phyloP scores from a whole-genome alignment of 148 eudicot species.

The Tetragonia tetragonoides region DNA sequence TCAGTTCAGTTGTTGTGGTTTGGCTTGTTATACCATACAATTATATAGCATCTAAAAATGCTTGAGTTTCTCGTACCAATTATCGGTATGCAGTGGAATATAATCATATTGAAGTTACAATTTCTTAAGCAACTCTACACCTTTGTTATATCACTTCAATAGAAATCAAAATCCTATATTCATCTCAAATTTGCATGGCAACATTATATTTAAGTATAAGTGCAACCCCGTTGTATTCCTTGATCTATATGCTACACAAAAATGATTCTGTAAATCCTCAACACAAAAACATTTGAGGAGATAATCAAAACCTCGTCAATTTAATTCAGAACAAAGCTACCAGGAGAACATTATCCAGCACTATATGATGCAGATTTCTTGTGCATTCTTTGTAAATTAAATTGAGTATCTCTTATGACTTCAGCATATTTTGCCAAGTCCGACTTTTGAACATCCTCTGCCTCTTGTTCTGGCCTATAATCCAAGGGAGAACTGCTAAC shows the following conservation, averaged over 20 bases:
- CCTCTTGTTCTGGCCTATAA: conserved; percentile 21
- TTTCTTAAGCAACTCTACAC: no score
- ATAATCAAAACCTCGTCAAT: not conserved
- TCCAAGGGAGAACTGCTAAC: conserved; percentile 20
- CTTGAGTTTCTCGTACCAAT: conserved; percentile 12
- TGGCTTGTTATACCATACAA: not conserved
- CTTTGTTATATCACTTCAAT: no score
- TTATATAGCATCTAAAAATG: not conserved
- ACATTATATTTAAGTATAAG: not conserved
- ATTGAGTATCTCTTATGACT: conserved; percentile 48
- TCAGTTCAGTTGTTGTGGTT: not conserved
- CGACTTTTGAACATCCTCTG: conserved; percentile 28
- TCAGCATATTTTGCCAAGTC: conserved; percentile 69
- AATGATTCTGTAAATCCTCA: conserved; percentile 19
- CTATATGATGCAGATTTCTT: conserved; percentile 41
- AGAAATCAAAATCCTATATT: no score
- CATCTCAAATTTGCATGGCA: not conserved
- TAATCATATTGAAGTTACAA: not conserved
- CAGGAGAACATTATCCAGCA: not conserved
- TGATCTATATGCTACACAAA: not conserved
- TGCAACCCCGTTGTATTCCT: not conserved
- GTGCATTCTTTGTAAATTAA: conserved; percentile 18
- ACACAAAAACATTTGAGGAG: conserved; percentile 22
- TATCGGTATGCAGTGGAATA: conserved; percentile 12
- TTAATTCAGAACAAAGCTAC: not conserved